Base-by-base conservation (phyloP, 1,139 yeast species). In the Yamadazyma atmosphaerica region DNA sequence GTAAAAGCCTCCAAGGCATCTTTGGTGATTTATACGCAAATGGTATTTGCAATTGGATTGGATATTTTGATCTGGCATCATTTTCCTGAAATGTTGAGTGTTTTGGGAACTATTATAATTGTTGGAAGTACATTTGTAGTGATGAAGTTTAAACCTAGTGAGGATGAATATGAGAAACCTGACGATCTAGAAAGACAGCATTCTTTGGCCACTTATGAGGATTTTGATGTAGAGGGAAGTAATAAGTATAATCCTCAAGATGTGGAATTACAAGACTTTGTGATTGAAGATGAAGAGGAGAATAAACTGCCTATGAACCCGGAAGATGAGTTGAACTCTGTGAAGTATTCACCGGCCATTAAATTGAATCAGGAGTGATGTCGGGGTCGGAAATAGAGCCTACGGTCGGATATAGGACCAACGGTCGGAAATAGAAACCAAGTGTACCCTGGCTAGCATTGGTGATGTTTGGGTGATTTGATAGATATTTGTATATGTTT, bases 1-100 rank as follows among this genome's bases (percentile, higher is more conserved):
- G 96, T 86, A 45, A 72, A 74, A 43, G 95, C 96, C 1, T 81
- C 89, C 1, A 74, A 87, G 41, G 89, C 90, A 0, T 73, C 92
- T 4, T 72, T 86, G 44, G 83, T 86, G 75, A 66, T 78, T 4
- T 89, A 89, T 58, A 73, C 88, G 2, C 87, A 83, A 52, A 74
- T 89, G 72, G 63, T 88, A 1, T 87, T 84, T 63, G 92, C 96
- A 0, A 64, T 87, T n/a, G 47, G 84, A 25, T 83, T 90, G 80
- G 96, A 89, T 54, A 65, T 80, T 27, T 41, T 79, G 1, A 66
- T 88, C 29, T 88, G 89, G 82, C 74, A 79, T 41, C 88, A 83
- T 54, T 59, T 81, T 25, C 96, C 96, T 0, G 83, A 81, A 16
- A 41, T 78, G 17, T 71, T 86, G 65, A 82, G 90, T 44, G 63